Evolutionary conservation across 2,329 filamentous ascomycete species (phyloP).

Genomic region (Colletotrichum sp.): DNA sequence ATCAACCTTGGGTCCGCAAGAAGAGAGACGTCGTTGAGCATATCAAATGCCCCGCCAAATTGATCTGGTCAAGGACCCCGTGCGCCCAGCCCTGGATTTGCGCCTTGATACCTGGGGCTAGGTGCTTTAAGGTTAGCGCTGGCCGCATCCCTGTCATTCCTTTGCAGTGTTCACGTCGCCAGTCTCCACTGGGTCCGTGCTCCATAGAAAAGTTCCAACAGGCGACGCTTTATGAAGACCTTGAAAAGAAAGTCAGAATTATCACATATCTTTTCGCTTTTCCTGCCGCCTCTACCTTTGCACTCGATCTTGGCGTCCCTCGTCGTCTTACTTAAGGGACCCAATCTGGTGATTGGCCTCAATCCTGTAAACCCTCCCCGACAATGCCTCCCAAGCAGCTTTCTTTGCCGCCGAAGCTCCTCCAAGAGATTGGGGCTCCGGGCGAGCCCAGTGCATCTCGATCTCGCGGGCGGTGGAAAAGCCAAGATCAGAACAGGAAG

Average conservation of each 20-base stretch:
- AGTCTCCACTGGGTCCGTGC: background rate
- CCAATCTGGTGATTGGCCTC: background rate
- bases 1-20: background rate
- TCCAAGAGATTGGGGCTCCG: slow-evolving; percentile 46
- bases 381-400: slow-evolving; percentile 41
- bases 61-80: background rate
- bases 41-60: background rate
- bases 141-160: background rate
- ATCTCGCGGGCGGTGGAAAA: slow-evolving; percentile 18
- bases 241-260: background rate
- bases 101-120: background rate
- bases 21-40: background rate
- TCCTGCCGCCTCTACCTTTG: background rate
- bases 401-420: slow-evolving; percentile 46
- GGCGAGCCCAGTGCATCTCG: background rate
- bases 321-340: background rate
- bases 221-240: background rate
- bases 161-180: background rate
- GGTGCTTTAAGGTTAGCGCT: background rate
- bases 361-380: background rate
- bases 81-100: background rate
- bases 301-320: background rate
- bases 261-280: background rate
- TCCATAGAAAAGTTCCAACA: background rate
- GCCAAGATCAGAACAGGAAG: slow-evolving; percentile 52